Base-by-base conservation (phyloP, 306 rosid species). In the Urtica urens region DNA sequence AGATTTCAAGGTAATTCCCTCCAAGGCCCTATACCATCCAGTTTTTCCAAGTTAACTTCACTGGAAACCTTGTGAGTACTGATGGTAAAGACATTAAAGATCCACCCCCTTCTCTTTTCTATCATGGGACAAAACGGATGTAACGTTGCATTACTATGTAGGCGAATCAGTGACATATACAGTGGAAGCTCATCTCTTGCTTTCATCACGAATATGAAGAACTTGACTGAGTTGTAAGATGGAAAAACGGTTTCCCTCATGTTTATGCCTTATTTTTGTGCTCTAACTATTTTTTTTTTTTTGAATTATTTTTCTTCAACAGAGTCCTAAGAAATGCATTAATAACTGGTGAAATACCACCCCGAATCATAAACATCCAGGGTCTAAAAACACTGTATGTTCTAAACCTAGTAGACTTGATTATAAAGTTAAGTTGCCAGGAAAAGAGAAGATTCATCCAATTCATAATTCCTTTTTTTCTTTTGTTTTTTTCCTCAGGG, bases 11-110 rank as follows among this genome's bases (percentile, higher is more conserved):
- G 72, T 23, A 66, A 53, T 51, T 52, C 61, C 13, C 54, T 66
- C 40, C 57, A 59, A 38, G 72, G 72, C 14, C 72, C 66, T 41
- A 66, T 59, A 66, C 72, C 72, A 22, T 23, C 61, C 38, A 59
- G 57, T 59, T 59, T 59, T 52, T 52, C 72, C 46, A 54, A 28
- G 7, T 15, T 66, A 57, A 66, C 30, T 6, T 10, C 26, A 7
- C 39, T 66, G 52, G 23, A 0, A 0, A 5, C 47, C 41, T 38
- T 66, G 72, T 59, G 30, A 53, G 72, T 53, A 47, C 21, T 52
- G 21, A 51, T 46, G 8, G 17, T 5, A 17, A 19, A 38, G 10
- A 4, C 2, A 3, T 24, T 29, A 15, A 31, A 5, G 13, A 10
- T 35, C n/a, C 7, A 16, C 23, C 24, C 1, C 29, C 30, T 28